These are phyloP conservation scores for Nitzschia sp. DNA, from an alignment of 108 stramenopile species.

Conservation along the genomic window DNA sequence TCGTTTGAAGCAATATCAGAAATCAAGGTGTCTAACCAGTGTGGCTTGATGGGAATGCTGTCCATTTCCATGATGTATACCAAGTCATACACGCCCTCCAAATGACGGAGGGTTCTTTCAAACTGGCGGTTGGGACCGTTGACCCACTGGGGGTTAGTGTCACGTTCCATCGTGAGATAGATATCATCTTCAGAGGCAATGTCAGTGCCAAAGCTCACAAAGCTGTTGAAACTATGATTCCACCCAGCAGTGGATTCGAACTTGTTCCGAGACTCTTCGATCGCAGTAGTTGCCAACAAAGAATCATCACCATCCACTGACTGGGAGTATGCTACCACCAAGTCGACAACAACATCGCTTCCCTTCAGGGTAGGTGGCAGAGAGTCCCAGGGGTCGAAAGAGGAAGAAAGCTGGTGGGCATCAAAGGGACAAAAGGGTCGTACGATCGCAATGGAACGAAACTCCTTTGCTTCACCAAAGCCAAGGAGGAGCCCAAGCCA, in stretches of 20 bases:
- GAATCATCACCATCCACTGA: conserved; percentile 50
- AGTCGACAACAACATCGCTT: conserved; percentile 31
- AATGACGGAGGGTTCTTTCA: conserved; percentile 62
- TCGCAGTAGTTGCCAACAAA: conserved; percentile 28
- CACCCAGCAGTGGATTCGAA: conserved; percentile 64
- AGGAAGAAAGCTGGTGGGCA: conserved; percentile 4
- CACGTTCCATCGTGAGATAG: conserved; percentile 47
- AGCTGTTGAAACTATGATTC: conserved; percentile 58
- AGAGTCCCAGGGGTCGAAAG: conserved; percentile 28
- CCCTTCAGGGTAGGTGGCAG: conserved; percentile 23
- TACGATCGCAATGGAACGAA: conserved; percentile 18
- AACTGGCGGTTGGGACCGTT: conserved; percentile 75
- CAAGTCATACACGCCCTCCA: conserved; percentile 57
- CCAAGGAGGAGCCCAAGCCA: too few relatives aligned
- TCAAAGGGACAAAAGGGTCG: conserved; percentile 26
- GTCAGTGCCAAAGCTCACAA: conserved; percentile 62
- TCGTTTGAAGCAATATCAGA: conserved; percentile 47
- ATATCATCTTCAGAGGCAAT: conserved; percentile 51
- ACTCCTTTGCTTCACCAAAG: too few relatives aligned
- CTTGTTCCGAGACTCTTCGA: conserved; percentile 54
- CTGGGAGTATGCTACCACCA: conserved; percentile 69
- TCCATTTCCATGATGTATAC: conserved; percentile 78
- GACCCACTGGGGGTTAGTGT: conserved; percentile 63
- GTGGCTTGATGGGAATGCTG: conserved; percentile 53
- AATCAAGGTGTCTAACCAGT: conserved; percentile 68